A percentile compares a stretch with the other conserved stretches of the same genome.
phyloP scores from a whole-genome alignment of 2,329 filamentous ascomycete genomes.

The Monascus ruber region DNA sequence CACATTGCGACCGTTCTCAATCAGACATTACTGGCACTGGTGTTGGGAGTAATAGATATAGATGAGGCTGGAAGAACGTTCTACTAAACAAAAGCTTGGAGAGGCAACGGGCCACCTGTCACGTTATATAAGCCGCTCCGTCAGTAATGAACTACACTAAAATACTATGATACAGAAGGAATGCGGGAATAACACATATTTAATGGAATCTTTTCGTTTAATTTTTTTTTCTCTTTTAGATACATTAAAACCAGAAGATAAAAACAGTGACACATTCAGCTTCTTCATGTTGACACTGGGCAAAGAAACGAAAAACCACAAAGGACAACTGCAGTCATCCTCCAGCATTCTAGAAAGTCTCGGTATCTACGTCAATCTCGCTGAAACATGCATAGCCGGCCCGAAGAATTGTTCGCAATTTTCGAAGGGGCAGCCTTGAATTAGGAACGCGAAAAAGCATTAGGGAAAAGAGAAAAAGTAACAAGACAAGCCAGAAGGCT shows the following conservation, averaged over 20 bases:
- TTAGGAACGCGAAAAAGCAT: conserved; percentile 9
- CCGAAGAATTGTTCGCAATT: conserved; percentile 20
- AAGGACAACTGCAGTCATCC: too few relatives aligned
- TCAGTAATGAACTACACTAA: too few relatives aligned
- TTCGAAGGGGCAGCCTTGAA: conserved; percentile 14
- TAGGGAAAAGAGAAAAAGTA: conserved; percentile 3
- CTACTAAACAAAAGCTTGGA: conserved; percentile 3
- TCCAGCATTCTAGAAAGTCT: neutral
- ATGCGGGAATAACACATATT: too few relatives aligned
- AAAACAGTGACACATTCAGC: too few relatives aligned
- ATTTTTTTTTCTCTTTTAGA: too few relatives aligned
- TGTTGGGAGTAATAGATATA: conserved; percentile 1
- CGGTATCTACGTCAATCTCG: conserved; percentile 4
- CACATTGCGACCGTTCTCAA: conserved; percentile 20
- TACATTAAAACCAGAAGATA: too few relatives aligned
- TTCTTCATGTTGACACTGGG: too few relatives aligned
- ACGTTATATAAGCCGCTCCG: too few relatives aligned
- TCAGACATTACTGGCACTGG: neutral
- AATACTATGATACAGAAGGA: too few relatives aligned
- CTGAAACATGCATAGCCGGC: conserved; percentile 11
- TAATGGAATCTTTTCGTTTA: too few relatives aligned
- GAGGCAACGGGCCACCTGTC: conserved; percentile 26
- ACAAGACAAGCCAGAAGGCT: conserved; percentile 7
- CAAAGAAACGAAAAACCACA: conserved; percentile 5
- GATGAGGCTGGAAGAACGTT: conserved; percentile 1